Base-by-base conservation (phyloP, 768 basidiomycete genomes). In the Tremella yokohamensis region DNA sequence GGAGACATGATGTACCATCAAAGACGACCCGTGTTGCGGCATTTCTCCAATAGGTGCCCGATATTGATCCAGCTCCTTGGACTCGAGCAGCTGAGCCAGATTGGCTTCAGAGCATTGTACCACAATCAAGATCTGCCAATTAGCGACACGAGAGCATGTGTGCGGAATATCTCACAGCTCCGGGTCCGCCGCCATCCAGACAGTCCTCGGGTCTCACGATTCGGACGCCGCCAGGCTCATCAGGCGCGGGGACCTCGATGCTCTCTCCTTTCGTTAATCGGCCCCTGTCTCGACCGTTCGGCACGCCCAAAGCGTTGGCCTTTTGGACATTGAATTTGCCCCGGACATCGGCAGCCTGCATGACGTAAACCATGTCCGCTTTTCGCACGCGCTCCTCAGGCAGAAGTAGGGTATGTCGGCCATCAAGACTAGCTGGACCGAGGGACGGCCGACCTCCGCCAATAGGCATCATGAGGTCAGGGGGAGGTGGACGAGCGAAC, bases 301-400 rank as follows among this genome's bases (percentile, higher is more conserved):
- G 82, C 1, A 97, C 77, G 4, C 86, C 85, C 1, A 91, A 79
- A 44, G 78, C 82, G 8, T 79, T 68, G 0, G 91, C 88, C 61
- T 83, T 84, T 60, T 78, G 73, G 0, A 76, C 84, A 60, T 91
- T 82, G 69, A 97, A 94, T 74, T 88, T 89, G 0, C 84, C 84
- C 19, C 82, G 74, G 7, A 79, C 70, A 12, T 64, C 62, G 0
- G 83, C 81, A 0, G 81, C 83, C 61, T 73, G 68, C 40, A 64
- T 63, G 37, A 76, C 70, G 49, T 75, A 76, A 16, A 74, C 72
- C 62, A 72, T 65, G 24, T 73, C 64, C 12, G 65, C 63, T 18
- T 63, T 58, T 13, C 58, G 59, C 24, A 63, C 67, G 20, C 62
- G 53, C 7, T n/a, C 16, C n/a, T 57, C 22, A 0, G 64, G 63